These are phyloP conservation scores for Aspergillus sp. DNA, from an alignment of 2,329 filamentous ascomycete species.

Conservation along the genomic window DNA sequence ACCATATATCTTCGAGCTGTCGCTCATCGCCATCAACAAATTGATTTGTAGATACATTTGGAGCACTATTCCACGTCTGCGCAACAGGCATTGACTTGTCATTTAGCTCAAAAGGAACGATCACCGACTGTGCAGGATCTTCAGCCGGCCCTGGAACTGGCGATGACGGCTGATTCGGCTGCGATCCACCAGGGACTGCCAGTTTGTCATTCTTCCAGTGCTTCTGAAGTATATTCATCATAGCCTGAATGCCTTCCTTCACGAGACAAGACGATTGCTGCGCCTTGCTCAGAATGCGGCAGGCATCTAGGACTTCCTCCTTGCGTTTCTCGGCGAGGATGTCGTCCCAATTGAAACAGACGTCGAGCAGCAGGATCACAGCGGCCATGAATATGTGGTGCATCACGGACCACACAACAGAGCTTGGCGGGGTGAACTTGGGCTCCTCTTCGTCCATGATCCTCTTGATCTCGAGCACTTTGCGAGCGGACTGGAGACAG, in stretches of 20 bases:
- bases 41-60: neutral
- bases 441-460: slow-evolving; percentile 34
- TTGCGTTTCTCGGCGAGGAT: slow-evolving; percentile 35
- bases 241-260: slow-evolving; percentile 35
- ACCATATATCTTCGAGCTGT: slow-evolving; percentile 33
- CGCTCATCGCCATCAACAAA: neutral
- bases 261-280: slow-evolving; percentile 32
- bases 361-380: slow-evolving; percentile 40
- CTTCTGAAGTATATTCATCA: slow-evolving; percentile 37
- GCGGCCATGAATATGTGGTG: slow-evolving; percentile 44
- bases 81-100: neutral
- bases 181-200: neutral
- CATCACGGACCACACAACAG: slow-evolving; percentile 33
- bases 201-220: slow-evolving; percentile 27
- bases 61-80: neutral
- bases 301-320: slow-evolving; percentile 39
- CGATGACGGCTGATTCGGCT: neutral
- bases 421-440: slow-evolving; percentile 24
- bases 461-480: slow-evolving; percentile 37
- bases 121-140: neutral
- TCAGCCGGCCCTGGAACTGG: neutral
- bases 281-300: slow-evolving; percentile 38
- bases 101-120: neutral
- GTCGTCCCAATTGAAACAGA: slow-evolving; percentile 42
- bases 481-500: slow-evolving; percentile 39